phyloP scores from a whole-genome alignment of 306 rosid species.

The Trifolium dubium region DNA sequence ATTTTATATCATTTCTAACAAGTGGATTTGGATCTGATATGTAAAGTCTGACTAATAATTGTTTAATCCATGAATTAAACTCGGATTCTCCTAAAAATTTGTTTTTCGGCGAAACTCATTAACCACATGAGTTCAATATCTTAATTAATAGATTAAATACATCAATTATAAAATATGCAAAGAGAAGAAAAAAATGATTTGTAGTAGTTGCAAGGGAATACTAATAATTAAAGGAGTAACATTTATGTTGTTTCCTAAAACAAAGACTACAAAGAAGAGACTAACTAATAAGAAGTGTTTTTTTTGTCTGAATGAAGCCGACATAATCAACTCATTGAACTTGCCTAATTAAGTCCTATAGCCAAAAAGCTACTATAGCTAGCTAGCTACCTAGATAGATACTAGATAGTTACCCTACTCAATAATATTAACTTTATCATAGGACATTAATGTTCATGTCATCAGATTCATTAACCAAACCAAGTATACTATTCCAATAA shows the following conservation, averaged over 20 bases:
- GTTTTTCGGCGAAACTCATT: no score
- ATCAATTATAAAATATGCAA: no score
- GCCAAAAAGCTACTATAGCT: constrained; percentile 28
- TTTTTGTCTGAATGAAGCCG: constrained; percentile 6
- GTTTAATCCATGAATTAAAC: no score
- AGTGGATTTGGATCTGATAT: no score
- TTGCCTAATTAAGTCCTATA: constrained; percentile 17
- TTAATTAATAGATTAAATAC: no score
- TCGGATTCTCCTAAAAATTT: no score
- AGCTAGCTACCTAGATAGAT: constrained; percentile 10
- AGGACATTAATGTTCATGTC: not conserved
- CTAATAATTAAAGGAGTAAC: not conserved
- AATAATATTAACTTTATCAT: not conserved
- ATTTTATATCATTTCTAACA: no score
- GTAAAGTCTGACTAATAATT: no score
- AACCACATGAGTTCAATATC: no score
- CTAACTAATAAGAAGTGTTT: not conserved
- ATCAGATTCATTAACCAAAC: constrained; percentile 52
- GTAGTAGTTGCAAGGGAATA: not conserved
- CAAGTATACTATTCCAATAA: constrained; percentile 52
- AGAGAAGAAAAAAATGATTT: no score
- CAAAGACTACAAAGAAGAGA: not conserved
- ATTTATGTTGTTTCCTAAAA: constrained; percentile 7
- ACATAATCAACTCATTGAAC: constrained; percentile 7
- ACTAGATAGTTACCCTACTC: not conserved